These are phyloP conservation scores for Suillus hirtellus DNA, from an alignment of 768 basidiomycete genomes.

Conservation along the genomic window DNA sequence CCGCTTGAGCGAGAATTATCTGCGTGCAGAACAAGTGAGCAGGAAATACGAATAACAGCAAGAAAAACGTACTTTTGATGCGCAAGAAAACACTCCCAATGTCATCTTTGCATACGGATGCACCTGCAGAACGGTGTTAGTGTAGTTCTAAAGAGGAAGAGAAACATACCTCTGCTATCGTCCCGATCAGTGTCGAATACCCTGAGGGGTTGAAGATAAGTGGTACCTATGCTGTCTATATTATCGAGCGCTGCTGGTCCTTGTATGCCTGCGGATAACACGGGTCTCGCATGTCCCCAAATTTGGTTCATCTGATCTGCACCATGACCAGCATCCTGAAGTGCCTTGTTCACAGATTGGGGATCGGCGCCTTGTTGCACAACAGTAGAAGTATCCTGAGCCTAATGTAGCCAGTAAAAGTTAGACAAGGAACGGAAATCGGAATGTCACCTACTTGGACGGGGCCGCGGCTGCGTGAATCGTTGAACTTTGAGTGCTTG, in stretches of 20 bases:
- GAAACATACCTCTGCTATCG: not conserved
- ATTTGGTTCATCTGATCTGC: no score
- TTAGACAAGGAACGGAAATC: not conserved
- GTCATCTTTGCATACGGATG: conserved; percentile 11
- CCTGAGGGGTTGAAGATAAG: no score
- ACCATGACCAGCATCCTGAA: not conserved
- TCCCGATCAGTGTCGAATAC: not conserved
- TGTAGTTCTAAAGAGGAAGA: not conserved
- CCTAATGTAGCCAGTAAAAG: not conserved
- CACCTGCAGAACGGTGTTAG: not conserved
- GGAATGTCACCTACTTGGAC: not conserved
- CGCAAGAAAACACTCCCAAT: not conserved
- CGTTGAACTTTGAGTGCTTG: not conserved
- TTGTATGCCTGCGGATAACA: no score
- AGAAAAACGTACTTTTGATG: not conserved
- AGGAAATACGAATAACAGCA: no score
- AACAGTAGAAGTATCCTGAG: not conserved
- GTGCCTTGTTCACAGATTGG: not conserved
- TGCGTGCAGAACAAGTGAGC: not conserved
- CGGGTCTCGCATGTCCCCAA: no score
- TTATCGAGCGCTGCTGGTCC: no score
- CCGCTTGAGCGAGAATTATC: conserved; percentile 4
- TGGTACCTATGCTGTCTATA: no score
- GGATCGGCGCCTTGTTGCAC: not conserved
- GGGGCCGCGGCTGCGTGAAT: no score